Conservation (phyloP, 2,329 filamentous ascomycete species). For the Aspergillus neoniger region DNA sequence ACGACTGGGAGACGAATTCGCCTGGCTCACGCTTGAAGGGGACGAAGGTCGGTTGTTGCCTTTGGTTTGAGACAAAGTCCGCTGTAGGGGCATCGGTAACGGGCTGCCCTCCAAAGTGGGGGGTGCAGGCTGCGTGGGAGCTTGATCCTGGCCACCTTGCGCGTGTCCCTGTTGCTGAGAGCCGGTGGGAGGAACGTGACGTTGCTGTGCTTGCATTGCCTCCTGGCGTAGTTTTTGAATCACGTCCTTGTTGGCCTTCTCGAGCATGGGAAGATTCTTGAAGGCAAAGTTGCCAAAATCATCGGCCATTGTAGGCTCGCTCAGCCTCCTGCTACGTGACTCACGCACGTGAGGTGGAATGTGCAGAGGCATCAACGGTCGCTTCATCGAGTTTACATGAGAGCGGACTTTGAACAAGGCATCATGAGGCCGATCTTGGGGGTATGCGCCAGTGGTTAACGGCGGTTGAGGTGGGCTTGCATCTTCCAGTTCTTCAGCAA, state of each 20-base stretch:
- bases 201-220: conserved; percentile 71
- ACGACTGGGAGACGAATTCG: conserved; percentile 83
- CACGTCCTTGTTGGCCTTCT: conserved; percentile 98
- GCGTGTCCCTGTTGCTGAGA: conserved; percentile 27
- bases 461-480: conserved; percentile 73
- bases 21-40: conserved; percentile 75
- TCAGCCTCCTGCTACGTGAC: conserved; percentile 79
- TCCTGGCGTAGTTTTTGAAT: conserved; percentile 94
- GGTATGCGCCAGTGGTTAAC: conserved; percentile 72
- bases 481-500: conserved; percentile 92
- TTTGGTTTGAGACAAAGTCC: conserved; percentile 81
- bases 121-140: conserved; percentile 60
- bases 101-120: conserved; percentile 82
- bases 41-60: conserved; percentile 77
- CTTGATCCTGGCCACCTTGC: conserved; percentile 14
- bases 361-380: conserved; percentile 89
- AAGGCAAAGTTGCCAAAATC: conserved; percentile 97
- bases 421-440: conserved; percentile 82
- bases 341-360: conserved; percentile 97
- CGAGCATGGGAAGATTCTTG: conserved; percentile 93
- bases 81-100: conserved; percentile 75
- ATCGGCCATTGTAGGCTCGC: conserved; percentile 83
- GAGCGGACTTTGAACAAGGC: conserved; percentile 85
- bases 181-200: conserved; percentile 41
- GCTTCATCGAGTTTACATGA: conserved; percentile 84